A percentile compares a stretch with the other conserved stretches of the same genome.
phyloP scores from a whole-genome alignment of 352 stramenopile genomes.

The Elongisporangium undulatum region DNA sequence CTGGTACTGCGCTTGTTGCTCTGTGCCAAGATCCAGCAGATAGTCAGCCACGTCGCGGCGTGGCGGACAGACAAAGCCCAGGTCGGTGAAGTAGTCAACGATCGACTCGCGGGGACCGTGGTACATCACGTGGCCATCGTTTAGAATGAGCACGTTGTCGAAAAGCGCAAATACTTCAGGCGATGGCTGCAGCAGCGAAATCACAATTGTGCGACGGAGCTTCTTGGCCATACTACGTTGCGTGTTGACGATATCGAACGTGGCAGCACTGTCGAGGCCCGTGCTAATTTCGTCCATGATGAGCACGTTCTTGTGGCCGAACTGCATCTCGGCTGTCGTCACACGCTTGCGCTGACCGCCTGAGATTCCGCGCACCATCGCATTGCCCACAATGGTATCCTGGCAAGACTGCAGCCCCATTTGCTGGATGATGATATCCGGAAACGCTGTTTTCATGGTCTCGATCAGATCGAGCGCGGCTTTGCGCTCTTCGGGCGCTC shows the following conservation, averaged over 20 bases:
- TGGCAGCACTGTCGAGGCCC: conserved; percentile 84
- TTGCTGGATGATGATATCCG: conserved; percentile 40
- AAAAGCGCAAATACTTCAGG: conserved; percentile 90
- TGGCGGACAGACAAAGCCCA: conserved; percentile 46
- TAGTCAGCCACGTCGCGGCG: conserved; percentile 89
- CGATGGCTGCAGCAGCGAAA: conserved; percentile 80
- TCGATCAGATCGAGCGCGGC: conserved; percentile 7
- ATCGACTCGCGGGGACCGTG: conserved; percentile 50
- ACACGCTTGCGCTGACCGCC: conserved; percentile 58
- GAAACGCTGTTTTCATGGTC: conserved; percentile 22
- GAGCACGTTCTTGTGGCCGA: conserved; percentile 37
- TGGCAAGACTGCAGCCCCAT: conserved; percentile 32
- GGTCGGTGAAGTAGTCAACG: conserved; percentile 52
- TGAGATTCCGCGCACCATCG: conserved; percentile 45
- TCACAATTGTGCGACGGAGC: conserved; percentile 35
- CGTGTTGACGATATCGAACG: conserved; percentile 78
- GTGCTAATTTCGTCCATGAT: conserved; percentile 89
- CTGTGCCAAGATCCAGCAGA: conserved; percentile 56
- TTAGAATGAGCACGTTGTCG: conserved; percentile 87
- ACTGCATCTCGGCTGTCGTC: conserved; percentile 47
- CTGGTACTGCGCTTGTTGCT: conserved; percentile 18
- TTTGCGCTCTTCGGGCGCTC: conserved; percentile 18
- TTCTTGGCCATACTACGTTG: conserved; percentile 30
- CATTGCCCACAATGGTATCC: conserved; percentile 45
- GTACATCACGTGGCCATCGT: conserved; percentile 80